Conservation (phyloP, 2,329 filamentous ascomycete species). For the Boeremia lycopersici region DNA sequence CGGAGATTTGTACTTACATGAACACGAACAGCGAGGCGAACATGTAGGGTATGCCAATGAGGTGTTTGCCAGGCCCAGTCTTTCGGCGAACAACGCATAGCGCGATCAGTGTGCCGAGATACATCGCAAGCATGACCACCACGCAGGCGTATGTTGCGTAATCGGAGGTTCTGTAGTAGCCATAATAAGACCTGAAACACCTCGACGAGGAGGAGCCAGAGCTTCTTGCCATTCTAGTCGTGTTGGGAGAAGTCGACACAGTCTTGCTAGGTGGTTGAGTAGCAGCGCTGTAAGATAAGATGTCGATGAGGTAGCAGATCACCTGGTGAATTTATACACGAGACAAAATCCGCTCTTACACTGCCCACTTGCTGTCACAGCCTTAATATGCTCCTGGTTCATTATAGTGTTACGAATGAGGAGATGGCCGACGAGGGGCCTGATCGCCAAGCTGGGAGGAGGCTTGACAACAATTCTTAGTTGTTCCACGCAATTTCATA, state of each 20-base stretch:
- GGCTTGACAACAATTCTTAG: constrained; percentile 1
- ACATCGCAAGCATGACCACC: constrained; percentile 14
- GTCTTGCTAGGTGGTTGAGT: not conserved
- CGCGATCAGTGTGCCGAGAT: constrained; percentile 24
- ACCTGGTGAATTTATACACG: not conserved
- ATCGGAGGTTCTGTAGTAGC: not conserved
- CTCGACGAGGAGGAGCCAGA: not conserved
- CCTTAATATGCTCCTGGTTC: constrained; percentile 1
- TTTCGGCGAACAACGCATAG: constrained; percentile 26
- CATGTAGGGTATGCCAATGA: constrained; percentile 28
- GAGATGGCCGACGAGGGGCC: not conserved
- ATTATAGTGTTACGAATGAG: too few relatives aligned
- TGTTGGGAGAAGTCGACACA: not conserved
- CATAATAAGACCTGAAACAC: not conserved
- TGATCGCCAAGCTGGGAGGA: not conserved
- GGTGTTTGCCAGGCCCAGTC: constrained; percentile 24
- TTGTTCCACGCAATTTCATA: not conserved
- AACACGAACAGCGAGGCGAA: constrained; percentile 18
- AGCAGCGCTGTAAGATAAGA: not conserved
- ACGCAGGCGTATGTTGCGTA: not conserved
- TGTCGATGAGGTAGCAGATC: not conserved
- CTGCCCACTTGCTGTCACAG: constrained; percentile 9
- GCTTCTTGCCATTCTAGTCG: not conserved
- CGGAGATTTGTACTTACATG: constrained; percentile 24
- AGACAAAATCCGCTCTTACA: not conserved